Evolutionary conservation across 495 filamentous ascomycete species (phyloP), one percentile per base, ranked within the genome.

Genomic region (Thermothielavioides terrestris): DNA sequence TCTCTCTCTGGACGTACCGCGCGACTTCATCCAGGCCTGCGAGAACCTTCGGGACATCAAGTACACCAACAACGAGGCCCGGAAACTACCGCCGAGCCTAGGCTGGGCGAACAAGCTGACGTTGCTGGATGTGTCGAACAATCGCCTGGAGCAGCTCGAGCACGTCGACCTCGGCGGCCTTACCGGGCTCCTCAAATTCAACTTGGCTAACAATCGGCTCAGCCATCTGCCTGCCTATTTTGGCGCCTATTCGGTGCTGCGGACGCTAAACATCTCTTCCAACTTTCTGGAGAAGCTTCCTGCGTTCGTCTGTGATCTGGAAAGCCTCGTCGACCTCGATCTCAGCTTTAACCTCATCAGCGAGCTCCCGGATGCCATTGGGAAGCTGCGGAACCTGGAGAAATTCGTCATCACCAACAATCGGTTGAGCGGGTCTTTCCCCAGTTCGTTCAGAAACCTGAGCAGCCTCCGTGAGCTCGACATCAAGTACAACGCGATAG

Each of bases 321-420:
- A 79, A 56, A 86, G 82, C 27, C 70, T 99, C 23, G 85, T 94
- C 27, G 91, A 99, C 61, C 79, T 99, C 14, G 94, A 99, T 57
- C 79, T 99, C 60, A 96, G 90, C 60, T 99, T 99, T 77, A 99
- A 99, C 59, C 77, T 79, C 12, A 95, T 99, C 42, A 73, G 77
- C 34, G 74, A 61, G 51, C 68, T 97, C 23, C 89, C 89, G 1
- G 70, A 79, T 26, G 79, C 85, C 42, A 83, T 99, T 55, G 88
- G 89, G 7, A 77, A 79, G 44, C 68, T 99, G 47, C 77, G 69
- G 11, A 82, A 78, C 26, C 71, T 99, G 36, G 94, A 97, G 66
- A 81, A 89, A 39, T 77, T 99, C 31, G 90, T 88, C 73, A 89
- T 94, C 59, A 96, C 92, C 0, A 99, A 97, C 68, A 99, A 99